Base-by-base conservation (phyloP, 108 stramenopile genomes). In the Cyclotella sp. region DNA sequence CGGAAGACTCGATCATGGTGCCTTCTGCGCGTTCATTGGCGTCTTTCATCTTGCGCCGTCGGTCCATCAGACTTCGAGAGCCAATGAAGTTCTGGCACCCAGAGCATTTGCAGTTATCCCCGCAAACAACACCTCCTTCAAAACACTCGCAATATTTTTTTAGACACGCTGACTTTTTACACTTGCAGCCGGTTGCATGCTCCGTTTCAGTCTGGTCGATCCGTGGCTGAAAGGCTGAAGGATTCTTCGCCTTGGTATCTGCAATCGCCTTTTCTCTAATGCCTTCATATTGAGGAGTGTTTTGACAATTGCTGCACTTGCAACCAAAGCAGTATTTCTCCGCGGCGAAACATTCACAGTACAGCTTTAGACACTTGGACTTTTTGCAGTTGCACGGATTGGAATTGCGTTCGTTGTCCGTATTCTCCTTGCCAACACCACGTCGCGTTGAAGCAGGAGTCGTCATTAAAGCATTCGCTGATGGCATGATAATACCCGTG, bases 111-210 rank as follows among this genome's bases (percentile, higher is more conserved):
- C 99, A 99, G 59, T 96, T 98, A 10, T 46, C 62, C 22, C 96
- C 95, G 71, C 99, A 99, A 9, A 93, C 79, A 9, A 93, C 87
- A 63, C 95, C 95, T 11, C 90, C 98, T 66, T 93, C 84, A 75
- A 97, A 99, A 82, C 99, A 99, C 84, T 99, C 99, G 86, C 99
- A 99, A 74, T 97, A 98, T 69, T 97, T 98, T 75, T 99, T 99
- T 52, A 99, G 88, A 85, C 99, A 99, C 27, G 83, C 83, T 6
- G 91, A 92, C 69, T 90, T 91, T 68, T 92, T 96, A 87, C 99
- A 99, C 78, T 89, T 89, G 76, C 99, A 99, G 29, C 99, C 98
- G 29, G 87, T 90, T 62, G 83, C 85, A 87, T 98, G 97, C 15
- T 83, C 83, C 10, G 78, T 82, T 44, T 80, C 69, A 24, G 83